Evolutionary conservation across 306 rosid species (phyloP).

Genomic region (Cucumis melo): DNA sequence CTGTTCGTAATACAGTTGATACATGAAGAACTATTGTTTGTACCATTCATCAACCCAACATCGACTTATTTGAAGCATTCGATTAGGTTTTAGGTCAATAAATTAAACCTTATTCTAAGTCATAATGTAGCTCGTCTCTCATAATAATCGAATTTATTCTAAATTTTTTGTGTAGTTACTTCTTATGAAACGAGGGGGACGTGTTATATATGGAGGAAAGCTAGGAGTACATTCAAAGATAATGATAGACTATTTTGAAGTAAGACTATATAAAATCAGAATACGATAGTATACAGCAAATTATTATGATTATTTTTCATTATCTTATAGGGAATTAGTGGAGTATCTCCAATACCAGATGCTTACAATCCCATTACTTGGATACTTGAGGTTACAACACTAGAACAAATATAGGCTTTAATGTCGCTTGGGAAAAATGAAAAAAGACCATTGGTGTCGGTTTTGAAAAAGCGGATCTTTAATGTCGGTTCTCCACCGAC

Average conservation of each 20-base stretch:
- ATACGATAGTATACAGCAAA: no score
- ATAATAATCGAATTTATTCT: not conserved
- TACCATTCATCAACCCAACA: conserved; percentile 88
- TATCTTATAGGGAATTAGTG: conserved; percentile 34
- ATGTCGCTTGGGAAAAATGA: no score
- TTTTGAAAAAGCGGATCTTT: no score
- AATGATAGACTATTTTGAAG: conserved; percentile 77
- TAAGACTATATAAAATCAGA: conserved; percentile 2
- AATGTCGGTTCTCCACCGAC: no score
- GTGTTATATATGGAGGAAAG: conserved; percentile 74
- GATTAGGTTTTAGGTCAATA: conserved; percentile 36
- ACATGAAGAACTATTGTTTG: conserved; percentile 91
- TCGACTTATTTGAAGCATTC: conserved; percentile 87
- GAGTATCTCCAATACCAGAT: conserved; percentile 40
- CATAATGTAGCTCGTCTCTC: no score
- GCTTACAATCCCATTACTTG: conserved; percentile 89
- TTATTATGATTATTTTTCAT: conserved; percentile 3
- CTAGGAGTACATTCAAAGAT: conserved; percentile 58
- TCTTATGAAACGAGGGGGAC: conserved; percentile 88
- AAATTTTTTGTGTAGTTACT: conserved; percentile 43
- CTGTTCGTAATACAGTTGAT: conserved; percentile 86
- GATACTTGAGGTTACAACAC: conserved; percentile 85
- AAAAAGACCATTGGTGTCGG: no score
- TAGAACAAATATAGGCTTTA: no score
- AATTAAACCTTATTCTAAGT: not conserved